Base-by-base conservation (phyloP, 495 filamentous ascomycete genomes). In the Penicillium desertorum region DNA sequence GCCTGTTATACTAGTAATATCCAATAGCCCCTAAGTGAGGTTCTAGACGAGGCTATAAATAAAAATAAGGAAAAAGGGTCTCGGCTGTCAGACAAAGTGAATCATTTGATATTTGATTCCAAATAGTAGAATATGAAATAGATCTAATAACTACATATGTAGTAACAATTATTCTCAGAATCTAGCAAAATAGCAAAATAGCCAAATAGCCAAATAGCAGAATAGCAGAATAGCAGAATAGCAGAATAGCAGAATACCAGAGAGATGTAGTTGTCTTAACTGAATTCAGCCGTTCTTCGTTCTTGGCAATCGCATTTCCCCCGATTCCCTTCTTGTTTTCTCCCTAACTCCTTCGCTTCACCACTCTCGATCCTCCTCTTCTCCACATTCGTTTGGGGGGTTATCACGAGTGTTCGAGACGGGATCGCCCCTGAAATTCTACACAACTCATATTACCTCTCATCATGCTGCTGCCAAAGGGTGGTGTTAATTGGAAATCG, bases 401-500 rank as follows among this genome's bases (percentile, higher is more conserved):
- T 58, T 64, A 62, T 59, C 58, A 29, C 43, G 23, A 43, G 51
- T 45, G 30, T 32, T 41, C 36, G 34, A 54, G 46, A 45, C 34
- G 34, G 37, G 45, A 59, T 54, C 22, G 49, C 54, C 41, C 51
- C 17, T 51, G 48, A 48, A 29, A 29, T 53, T 42, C 23, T 16
- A 36, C 46, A 27, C 23, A 42, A 45, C 29, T 39, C 45, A 44
- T 47, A 41, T 44, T 34, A 44, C 27, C 8, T 17, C 7, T 32
- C 51, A 60, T 44, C 47, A 90, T 90, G 87, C 77, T 96, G 71
- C 81, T 94, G 61, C 88, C 89, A 51, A 96, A 95, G 74, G 89
- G 89, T 72, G 90, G 89, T 73, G 83, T 95, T 68, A 94, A 81
- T 71, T 97, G 93, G 90, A 96, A 96, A 79, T 88, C 91, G 62